Percentiles rank a stretch among this genome's conserved stretches.
Conservation (phyloP, 1,284 basidiomycete species). For the Moesziomyces sp. region DNA sequence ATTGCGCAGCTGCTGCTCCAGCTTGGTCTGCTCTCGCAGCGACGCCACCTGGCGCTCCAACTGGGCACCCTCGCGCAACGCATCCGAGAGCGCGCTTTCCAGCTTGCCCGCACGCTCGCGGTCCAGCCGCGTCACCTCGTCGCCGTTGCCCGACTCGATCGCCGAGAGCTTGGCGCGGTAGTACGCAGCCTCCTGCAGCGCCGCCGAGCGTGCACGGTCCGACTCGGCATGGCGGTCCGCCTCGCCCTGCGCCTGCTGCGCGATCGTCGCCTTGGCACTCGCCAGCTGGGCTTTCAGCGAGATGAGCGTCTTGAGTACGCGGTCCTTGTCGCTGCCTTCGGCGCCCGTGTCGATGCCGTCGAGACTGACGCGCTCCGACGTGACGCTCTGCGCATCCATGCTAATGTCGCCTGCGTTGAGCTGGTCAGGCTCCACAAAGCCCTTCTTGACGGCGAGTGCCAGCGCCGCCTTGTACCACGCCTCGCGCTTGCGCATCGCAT, state of each 20-base stretch:
- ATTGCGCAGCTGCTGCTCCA: conserved; percentile 73
- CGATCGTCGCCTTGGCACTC: conserved; percentile 80
- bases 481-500: conserved; percentile 80
- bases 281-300: conserved; percentile 90
- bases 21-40: conserved; percentile 71
- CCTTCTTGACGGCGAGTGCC: conserved; percentile 79
- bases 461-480: conserved; percentile 87
- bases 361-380: conserved; percentile 41
- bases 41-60: conserved; percentile 77
- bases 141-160: conserved; percentile 78
- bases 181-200: conserved; percentile 93
- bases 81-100: conserved; percentile 81
- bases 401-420: conserved; percentile 47
- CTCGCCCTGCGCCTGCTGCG: conserved; percentile 79
- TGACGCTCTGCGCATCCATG: conserved; percentile 39
- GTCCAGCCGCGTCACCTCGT: conserved; percentile 78
- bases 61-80: conserved; percentile 77
- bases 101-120: conserved; percentile 82
- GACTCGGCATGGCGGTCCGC: conserved; percentile 84
- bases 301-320: conserved; percentile 79
- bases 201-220: conserved; percentile 80
- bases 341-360: conserved; percentile 68
- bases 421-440: conserved; percentile 78
- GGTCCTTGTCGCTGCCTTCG: conserved; percentile 69
- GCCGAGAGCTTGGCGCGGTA: conserved; percentile 93